phyloP scores from a whole-genome alignment of 225 moss, liverwort and hornwort genomes.

The Marchantia polymorpha region DNA sequence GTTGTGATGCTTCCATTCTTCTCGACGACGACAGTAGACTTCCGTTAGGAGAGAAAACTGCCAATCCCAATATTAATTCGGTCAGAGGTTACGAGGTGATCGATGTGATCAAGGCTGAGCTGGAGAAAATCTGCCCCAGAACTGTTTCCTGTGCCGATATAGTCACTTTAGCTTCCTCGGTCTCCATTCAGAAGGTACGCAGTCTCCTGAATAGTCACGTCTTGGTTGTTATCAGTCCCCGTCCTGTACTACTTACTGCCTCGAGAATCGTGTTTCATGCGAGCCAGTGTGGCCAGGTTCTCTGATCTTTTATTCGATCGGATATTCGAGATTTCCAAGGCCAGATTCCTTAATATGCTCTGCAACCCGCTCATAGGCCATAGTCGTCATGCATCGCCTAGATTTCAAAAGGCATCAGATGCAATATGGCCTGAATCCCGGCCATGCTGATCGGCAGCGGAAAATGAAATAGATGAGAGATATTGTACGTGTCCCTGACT shows the following conservation, averaged over 20 bases:
- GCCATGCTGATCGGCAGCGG: too few species aligned
- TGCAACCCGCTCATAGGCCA: too few species aligned
- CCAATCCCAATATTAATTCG: constrained; percentile 21
- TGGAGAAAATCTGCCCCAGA: constrained; percentile 20
- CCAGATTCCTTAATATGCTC: too few species aligned
- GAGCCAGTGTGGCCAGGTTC: background rate
- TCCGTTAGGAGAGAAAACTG: constrained; percentile 25
- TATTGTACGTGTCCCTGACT: background rate
- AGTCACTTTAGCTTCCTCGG: constrained; percentile 20
- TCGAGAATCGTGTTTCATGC: background rate
- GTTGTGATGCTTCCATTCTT: constrained; percentile 39
- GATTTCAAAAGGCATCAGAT: too few species aligned
- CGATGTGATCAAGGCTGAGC: constrained; percentile 29
- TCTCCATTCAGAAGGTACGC: constrained; percentile 23
- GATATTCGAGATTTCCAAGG: too few species aligned
- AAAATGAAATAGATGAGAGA: too few species aligned
- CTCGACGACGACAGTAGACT: constrained; percentile 20
- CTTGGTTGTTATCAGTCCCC: too few species aligned
- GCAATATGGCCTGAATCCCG: too few species aligned
- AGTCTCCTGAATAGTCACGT: too few species aligned
- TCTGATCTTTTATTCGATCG: too few species aligned
- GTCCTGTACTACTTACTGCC: background rate
- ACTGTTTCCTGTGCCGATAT: constrained; percentile 40
- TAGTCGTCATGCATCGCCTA: too few species aligned
- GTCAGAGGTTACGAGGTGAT: constrained; percentile 34